phyloP scores from a whole-genome alignment of 2,329 filamentous ascomycete genomes.

The Fusarium buharicum region DNA sequence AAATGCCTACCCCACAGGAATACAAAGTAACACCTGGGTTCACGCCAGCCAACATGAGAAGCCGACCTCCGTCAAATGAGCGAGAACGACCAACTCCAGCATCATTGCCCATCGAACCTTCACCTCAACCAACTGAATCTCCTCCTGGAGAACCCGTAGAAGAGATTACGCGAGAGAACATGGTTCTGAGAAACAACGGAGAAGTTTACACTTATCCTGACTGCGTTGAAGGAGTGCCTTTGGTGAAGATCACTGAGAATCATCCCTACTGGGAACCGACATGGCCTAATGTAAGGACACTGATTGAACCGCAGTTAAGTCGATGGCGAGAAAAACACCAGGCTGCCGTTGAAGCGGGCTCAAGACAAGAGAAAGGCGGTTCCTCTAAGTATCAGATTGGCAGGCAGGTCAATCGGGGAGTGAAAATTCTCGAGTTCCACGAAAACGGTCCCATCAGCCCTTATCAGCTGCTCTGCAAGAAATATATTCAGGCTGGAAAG shows the following conservation, averaged over 20 bases:
- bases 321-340: slow-evolving; percentile 62
- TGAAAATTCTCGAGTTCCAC: slow-evolving; percentile 63
- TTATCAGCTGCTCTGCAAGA: slow-evolving; percentile 66
- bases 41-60: slow-evolving; percentile 48
- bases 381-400: slow-evolving; percentile 64
- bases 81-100: slow-evolving; percentile 46
- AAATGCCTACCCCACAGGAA: slow-evolving; percentile 45
- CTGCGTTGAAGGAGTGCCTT: slow-evolving; percentile 63
- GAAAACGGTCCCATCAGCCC: slow-evolving; percentile 63
- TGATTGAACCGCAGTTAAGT: slow-evolving; percentile 57
- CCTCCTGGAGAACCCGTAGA: slow-evolving; percentile 26
- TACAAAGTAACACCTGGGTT: slow-evolving; percentile 45
- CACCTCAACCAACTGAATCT: slow-evolving; percentile 42
- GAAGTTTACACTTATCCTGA: slow-evolving; percentile 61
- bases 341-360: slow-evolving; percentile 49
- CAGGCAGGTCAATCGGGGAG: slow-evolving; percentile 66
- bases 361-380: slow-evolving; percentile 48
- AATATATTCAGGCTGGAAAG: slow-evolving; percentile 56
- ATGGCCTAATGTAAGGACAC: slow-evolving; percentile 59
- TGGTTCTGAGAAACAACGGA: slow-evolving; percentile 62
- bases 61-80: slow-evolving; percentile 44
- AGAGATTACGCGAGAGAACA: slow-evolving; percentile 57
- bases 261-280: slow-evolving; percentile 67
- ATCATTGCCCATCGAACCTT: slow-evolving; percentile 41
- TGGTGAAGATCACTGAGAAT: slow-evolving; percentile 60